Base-by-base conservation (phyloP, 345 rosid genomes). In the Tarenaya hassleriana region DNA sequence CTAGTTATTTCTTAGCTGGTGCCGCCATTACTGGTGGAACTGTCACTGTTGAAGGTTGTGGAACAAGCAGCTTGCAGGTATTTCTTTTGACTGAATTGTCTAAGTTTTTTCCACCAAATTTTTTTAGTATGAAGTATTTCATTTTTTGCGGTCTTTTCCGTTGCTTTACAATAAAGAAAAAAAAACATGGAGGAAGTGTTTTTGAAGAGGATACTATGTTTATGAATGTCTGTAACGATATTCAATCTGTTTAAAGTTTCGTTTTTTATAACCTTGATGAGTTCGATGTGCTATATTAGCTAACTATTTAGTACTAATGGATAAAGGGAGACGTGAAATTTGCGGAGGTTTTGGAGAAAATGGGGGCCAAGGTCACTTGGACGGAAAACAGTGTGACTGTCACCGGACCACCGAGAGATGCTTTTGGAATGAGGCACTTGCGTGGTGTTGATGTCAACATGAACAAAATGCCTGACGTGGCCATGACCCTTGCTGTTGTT, bases 391-490 rank as follows among this genome's bases (percentile, higher is more conserved):
- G 94, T 59, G 97, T 92, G 50, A 83, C 99, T 0, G 91, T 88
- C 43, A 74, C 84, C 6, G 99, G 99, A 44, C 97, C 94, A 44
- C 81, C 87, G 7, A 73, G 91, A 47, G 78, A 73, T 67, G 73
- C 86, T 56, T 81, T 60, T 34, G 77, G 88, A 47, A 75, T 75
- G 71, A 88, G 82, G 52, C 91, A 83, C 68, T 69, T 92, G 60
- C 63, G 47, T 0, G 89, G 87, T 45, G 61, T 92, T 60, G 98
- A 88, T 50, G 91, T 92, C 39, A 80, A 92, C 82, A 88, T 88
- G 99, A 88, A 92, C 84, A 92, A 92, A 80, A 92, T 92, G 97
- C 97, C 97, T 20, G 97, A 92, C 55, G 98, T 85, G 56, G 97
- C 97, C 48, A 85, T 86, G 95, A 94, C 99, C 46, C 85, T 88